Conservation (phyloP, 345 rosid species). For the Rhodamnia argentea region DNA sequence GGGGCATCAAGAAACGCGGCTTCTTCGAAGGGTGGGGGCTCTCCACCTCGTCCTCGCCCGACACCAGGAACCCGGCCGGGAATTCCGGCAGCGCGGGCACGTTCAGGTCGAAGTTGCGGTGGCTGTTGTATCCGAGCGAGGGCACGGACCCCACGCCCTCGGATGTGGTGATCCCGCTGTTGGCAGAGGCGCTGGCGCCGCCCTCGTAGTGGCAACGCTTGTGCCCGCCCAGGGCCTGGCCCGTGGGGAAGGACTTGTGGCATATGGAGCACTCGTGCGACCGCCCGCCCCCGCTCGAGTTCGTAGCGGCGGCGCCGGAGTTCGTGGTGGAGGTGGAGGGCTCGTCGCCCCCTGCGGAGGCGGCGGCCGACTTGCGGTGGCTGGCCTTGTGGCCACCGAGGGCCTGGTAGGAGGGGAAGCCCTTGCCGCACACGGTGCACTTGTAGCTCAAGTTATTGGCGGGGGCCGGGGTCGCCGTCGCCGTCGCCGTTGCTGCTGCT, state of each 20-base stretch:
- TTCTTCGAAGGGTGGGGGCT: conserved; percentile 19
- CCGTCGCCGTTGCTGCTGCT: neutral
- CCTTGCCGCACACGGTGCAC: conserved; percentile 13
- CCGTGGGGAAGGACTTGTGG: conserved; percentile 40
- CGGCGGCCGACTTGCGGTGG: conserved; percentile 5
- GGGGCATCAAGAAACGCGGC: neutral
- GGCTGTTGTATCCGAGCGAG: neutral
- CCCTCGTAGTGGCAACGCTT: conserved; percentile 41
- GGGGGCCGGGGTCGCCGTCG: neutral
- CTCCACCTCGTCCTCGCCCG: conserved; percentile 18
- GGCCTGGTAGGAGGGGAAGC: conserved; percentile 15
- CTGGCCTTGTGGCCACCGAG: conserved; percentile 22
- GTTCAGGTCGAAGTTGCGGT: conserved; percentile 14
- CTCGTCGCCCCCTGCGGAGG: neutral
- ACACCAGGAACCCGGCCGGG: conserved; percentile 1
- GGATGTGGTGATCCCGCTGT: conserved; percentile 1
- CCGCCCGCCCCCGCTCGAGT: conserved; percentile 16
- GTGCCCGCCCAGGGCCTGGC: conserved; percentile 48
- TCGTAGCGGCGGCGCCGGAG: conserved; percentile 12
- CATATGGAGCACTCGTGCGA: conserved; percentile 46
- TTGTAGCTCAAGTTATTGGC: neutral
- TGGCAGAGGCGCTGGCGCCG: neutral
- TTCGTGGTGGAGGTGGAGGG: conserved; percentile 4
- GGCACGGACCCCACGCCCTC: conserved; percentile 4
- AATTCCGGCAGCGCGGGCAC: conserved; percentile 13